Evolutionary conservation across 2,329 filamentous ascomycete species (phyloP).

Genomic region (Penicillium psychrosexuale): DNA sequence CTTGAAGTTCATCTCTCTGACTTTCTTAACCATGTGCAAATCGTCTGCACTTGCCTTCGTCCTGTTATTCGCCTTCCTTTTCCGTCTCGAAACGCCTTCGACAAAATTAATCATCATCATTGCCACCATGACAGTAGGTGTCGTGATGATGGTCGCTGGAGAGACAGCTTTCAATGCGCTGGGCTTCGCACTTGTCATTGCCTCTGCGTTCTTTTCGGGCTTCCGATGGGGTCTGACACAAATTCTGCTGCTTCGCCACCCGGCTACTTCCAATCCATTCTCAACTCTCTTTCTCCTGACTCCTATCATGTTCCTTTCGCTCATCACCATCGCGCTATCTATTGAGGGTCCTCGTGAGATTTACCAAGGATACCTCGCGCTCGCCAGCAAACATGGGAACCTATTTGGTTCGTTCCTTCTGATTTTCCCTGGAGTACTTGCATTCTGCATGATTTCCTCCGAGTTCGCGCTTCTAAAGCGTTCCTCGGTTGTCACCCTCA

Average conservation of each 20-base stretch:
- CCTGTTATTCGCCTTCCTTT: slow-evolving; percentile 89
- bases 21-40: slow-evolving; percentile 99
- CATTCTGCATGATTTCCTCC: slow-evolving; percentile 93
- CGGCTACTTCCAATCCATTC: slow-evolving; percentile 93
- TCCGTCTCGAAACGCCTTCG: slow-evolving; percentile 84
- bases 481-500: slow-evolving; percentile 91
- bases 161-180: slow-evolving; percentile 84
- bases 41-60: slow-evolving; percentile 95
- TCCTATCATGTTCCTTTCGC: slow-evolving; percentile 86
- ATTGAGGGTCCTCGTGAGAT: slow-evolving; percentile 76
- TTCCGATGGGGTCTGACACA: slow-evolving; percentile 99
- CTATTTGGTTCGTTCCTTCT: slow-evolving; percentile 68
- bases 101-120: slow-evolving; percentile 85
- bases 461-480: slow-evolving; percentile 95
- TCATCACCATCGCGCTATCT: slow-evolving; percentile 76
- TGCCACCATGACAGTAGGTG: slow-evolving; percentile 83
- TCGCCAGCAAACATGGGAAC: slow-evolving; percentile 66
- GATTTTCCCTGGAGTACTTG: slow-evolving; percentile 83
- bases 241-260: slow-evolving; percentile 88
- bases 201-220: slow-evolving; percentile 89
- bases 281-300: slow-evolving; percentile 97
- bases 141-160: slow-evolving; percentile 97
- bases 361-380: slow-evolving; percentile 59
- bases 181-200: slow-evolving; percentile 89
- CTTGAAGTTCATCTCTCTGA: slow-evolving; percentile 91